Base-by-base conservation (phyloP, 441 rosid species). In the Flueggea neowawraea region DNA sequence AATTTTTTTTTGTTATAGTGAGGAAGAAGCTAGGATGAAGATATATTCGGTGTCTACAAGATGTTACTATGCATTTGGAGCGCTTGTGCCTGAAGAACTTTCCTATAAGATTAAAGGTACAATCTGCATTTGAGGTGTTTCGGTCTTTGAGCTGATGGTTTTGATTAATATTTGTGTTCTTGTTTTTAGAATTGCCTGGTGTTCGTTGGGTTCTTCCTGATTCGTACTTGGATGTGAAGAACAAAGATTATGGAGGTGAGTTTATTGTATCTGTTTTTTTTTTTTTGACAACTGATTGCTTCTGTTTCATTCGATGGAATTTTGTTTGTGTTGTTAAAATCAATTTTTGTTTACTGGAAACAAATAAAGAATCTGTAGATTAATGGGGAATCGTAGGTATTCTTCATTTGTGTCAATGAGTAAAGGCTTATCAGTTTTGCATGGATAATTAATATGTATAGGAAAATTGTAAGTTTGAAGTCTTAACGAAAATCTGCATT, bases 161-260 rank as follows among this genome's bases (percentile, higher is more conserved):
- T 10, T 33, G 10, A 47, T 58, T n/a, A 61, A 15, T 13, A 12
- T 28, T n/a, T 43, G 22, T 12, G 11, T 28, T n/a, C 36, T 60
- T 57, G 22, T 39, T 51, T 13, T 47, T 81, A 90, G 97, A 86
- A 45, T 62, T 91, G 73, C 82, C 87, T 0, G 67, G 76, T 44
- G 96, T 91, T 54, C 82, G 96, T 5, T 91, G 97, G 97, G 97
- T 91, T 68, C 96, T 88, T 63, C 97, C 94, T 16, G 96, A 91
- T 80, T 91, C 96, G 4, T 91, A 86, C 75, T 60, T 91, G 71
- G 94, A 91, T 76, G 89, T 86, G 55, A 88, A 62, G 78, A 88
- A 91, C 75, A 84, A 91, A 66, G 88, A 89, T 65, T 91, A 91
- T 58, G 97, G 97, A 75, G 97, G 97, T 90, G 71, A 73, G 65